phyloP scores from a whole-genome alignment of 2,329 filamentous ascomycete genomes.

The Diplocarpon rosae region DNA sequence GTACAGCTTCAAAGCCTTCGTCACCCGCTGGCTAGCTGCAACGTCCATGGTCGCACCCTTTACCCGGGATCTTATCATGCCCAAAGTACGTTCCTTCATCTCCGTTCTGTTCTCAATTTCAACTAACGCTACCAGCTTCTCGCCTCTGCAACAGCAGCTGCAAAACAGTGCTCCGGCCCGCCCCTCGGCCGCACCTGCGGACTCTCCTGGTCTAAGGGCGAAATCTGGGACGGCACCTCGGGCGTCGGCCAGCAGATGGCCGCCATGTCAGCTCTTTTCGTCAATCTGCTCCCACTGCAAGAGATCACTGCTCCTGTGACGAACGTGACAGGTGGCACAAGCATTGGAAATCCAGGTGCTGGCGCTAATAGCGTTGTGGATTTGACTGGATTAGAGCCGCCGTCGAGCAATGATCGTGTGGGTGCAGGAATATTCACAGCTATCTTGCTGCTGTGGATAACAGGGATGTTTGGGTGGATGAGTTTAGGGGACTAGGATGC shows the following conservation, averaged over 20 bases:
- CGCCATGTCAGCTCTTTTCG: constrained; percentile 44
- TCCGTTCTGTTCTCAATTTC: neutral
- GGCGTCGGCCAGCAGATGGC: constrained; percentile 57
- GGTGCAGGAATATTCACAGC: constrained; percentile 35
- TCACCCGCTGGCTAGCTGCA: constrained; percentile 48
- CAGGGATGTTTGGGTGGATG: constrained; percentile 29
- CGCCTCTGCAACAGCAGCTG: constrained; percentile 44
- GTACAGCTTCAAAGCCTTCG: constrained; percentile 54
- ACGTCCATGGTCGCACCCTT: constrained; percentile 48
- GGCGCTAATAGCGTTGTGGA: constrained; percentile 14
- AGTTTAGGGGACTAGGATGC: constrained; percentile 9
- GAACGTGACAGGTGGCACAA: constrained; percentile 30
- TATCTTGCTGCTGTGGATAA: constrained; percentile 22
- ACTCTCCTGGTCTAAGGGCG: constrained; percentile 42
- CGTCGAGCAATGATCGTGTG: constrained; percentile 30
- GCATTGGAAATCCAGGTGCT: constrained; percentile 20
- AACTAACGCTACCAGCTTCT: constrained; percentile 27
- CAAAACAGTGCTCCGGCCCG: constrained; percentile 48
- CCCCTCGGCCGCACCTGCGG: constrained; percentile 50
- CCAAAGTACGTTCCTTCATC: constrained; percentile 23
- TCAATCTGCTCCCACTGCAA: constrained; percentile 30
- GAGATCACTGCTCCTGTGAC: constrained; percentile 21
- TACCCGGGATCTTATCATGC: constrained; percentile 42
- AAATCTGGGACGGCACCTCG: constrained; percentile 31
- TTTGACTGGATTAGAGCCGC: constrained; percentile 15